phyloP scores from a whole-genome alignment of 305 asterid genomes.

The Striga hermonthica region DNA sequence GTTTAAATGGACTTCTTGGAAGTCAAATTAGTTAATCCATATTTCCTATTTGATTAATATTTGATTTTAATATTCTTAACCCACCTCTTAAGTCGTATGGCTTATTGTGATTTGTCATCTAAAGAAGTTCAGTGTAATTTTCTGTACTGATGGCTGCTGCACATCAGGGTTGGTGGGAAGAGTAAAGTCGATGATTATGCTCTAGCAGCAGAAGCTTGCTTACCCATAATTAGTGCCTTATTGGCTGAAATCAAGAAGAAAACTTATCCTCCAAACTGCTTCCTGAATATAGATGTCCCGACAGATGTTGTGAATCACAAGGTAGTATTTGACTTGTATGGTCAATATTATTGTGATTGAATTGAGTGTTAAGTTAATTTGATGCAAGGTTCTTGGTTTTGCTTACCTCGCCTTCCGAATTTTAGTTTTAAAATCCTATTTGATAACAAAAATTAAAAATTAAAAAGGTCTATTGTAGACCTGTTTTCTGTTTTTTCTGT shows the following conservation, averaged over 20 bases:
- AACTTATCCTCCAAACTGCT: slow-evolving; percentile 57
- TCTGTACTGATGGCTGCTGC: slow-evolving; percentile 8
- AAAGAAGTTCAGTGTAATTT: slow-evolving; percentile 6
- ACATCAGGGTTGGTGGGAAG: slow-evolving; percentile 58
- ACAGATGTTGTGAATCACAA: slow-evolving; percentile 66
- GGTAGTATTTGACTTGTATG: slow-evolving; percentile 37
- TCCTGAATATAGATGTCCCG: slow-evolving; percentile 71
- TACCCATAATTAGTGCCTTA: slow-evolving; percentile 61
- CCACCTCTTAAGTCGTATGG: not conserved
- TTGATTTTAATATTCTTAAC: slow-evolving; percentile 11
- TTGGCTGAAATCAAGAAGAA: slow-evolving; percentile 52
- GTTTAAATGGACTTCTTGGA: slow-evolving; percentile 9
- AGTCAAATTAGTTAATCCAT: not conserved
- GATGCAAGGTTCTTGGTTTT: not conserved
- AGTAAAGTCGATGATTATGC: slow-evolving; percentile 57
- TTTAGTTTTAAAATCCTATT: too few species aligned
- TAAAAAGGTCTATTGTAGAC: not conserved
- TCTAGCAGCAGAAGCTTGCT: slow-evolving; percentile 79
- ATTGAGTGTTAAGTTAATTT: slow-evolving; percentile 20
- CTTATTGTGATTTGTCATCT: slow-evolving; percentile 10
- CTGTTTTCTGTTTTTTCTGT: not conserved
- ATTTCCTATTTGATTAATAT: not conserved
- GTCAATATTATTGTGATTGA: slow-evolving; percentile 7
- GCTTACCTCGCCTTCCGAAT: not conserved
- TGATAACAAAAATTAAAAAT: not conserved